Conservation (phyloP, 2,329 filamentous ascomycete genomes). For the Esteya vermicola region DNA sequence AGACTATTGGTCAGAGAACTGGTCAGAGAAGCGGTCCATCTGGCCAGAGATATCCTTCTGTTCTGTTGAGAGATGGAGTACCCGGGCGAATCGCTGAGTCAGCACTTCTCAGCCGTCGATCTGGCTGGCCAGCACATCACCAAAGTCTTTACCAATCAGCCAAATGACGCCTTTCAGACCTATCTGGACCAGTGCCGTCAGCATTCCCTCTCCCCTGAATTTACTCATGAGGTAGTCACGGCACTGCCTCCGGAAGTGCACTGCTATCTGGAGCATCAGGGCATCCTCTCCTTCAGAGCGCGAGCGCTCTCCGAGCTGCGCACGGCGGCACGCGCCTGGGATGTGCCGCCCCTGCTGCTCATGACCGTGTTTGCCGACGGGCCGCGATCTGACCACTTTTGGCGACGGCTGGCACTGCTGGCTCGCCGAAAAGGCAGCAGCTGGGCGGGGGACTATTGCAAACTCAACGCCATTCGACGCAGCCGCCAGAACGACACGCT, state of each 20-base stretch:
- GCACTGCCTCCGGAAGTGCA: neutral
- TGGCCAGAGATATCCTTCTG: too few relatives aligned
- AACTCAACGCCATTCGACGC: neutral
- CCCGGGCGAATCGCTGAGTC: too few relatives aligned
- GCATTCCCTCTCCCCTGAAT: neutral
- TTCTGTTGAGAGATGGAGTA: too few relatives aligned
- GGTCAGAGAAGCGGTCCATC: too few relatives aligned
- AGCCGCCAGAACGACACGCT: neutral
- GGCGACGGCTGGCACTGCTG: neutral
- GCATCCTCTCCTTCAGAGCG: neutral
- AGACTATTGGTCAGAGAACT: too few relatives aligned
- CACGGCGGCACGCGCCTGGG: neutral
- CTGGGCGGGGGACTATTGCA: neutral
- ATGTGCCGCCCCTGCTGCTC: neutral
- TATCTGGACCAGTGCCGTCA: neutral
- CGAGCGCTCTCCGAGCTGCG: neutral
- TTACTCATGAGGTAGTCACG: neutral
- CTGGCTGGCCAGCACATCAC: neutral
- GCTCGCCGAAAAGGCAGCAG: neutral
- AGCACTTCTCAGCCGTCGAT: neutral
- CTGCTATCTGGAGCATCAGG: neutral
- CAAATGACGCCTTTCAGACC: neutral
- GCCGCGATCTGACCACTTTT: neutral
- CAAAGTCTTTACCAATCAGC: too few relatives aligned
- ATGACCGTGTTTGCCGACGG: neutral